Conservation (phyloP, 257 asterid species). For the Solanum bulbocastanum region DNA sequence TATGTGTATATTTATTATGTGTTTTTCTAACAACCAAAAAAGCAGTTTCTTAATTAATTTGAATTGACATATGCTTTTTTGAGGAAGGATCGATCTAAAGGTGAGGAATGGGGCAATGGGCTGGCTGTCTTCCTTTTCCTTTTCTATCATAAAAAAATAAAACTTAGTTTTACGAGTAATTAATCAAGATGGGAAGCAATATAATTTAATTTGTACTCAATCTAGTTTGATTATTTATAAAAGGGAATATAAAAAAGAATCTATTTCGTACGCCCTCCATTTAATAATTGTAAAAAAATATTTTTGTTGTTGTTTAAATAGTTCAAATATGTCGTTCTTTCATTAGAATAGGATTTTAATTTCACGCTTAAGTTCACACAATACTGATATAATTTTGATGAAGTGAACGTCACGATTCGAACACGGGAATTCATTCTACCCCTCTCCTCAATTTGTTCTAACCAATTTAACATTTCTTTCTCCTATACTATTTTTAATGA, state of each 20-base stretch:
- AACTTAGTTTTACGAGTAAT: neutral
- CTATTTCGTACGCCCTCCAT: neutral
- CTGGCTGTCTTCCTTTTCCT: neutral
- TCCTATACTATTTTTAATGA: neutral
- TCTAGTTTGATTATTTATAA: neutral
- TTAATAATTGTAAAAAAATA: neutral
- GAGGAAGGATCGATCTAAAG: constrained; percentile 60
- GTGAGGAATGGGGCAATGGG: neutral
- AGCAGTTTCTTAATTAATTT: constrained; percentile 8
- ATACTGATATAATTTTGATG: neutral
- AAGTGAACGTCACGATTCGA: neutral
- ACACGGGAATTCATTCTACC: neutral
- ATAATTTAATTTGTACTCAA: neutral
- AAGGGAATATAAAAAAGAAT: neutral
- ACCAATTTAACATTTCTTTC: neutral
- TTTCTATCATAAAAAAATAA: neutral
- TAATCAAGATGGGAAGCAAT: neutral
- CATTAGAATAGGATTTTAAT: neutral
- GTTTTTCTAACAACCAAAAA: constrained; percentile 27
- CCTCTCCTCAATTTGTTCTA: neutral
- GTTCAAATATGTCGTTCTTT: neutral
- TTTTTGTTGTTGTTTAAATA: neutral
- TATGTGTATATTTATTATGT: neutral
- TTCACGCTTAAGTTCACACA: neutral
- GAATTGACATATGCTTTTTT: constrained; percentile 47